These are phyloP conservation scores for Cryptococcus maquisensis DNA, from an alignment of 1,284 basidiomycete genomes.

Conservation along the genomic window DNA sequence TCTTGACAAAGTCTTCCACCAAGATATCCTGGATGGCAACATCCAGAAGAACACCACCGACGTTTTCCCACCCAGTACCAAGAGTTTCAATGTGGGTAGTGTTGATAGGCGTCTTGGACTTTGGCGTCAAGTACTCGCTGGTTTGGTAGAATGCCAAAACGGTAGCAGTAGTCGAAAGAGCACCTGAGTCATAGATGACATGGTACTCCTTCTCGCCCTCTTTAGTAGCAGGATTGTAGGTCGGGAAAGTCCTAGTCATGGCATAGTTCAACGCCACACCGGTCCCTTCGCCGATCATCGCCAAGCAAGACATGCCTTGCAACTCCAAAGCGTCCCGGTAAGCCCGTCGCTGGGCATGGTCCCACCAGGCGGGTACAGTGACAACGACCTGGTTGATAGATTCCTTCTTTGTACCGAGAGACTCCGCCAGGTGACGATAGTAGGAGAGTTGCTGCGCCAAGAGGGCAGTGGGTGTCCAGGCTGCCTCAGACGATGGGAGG, in stretches of 20 bases:
- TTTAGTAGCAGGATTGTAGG: slow-evolving; percentile 33
- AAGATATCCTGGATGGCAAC: slow-evolving; percentile 77
- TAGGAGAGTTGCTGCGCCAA: slow-evolving; percentile 92
- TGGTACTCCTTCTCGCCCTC: slow-evolving; percentile 67
- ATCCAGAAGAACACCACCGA: slow-evolving; percentile 80
- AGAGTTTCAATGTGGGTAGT: slow-evolving; percentile 71
- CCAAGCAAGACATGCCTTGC: slow-evolving; percentile 75
- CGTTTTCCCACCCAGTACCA: slow-evolving; percentile 74
- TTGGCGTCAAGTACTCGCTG: slow-evolving; percentile 45
- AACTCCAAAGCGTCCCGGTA: slow-evolving; percentile 87
- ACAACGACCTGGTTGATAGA: slow-evolving; percentile 74
- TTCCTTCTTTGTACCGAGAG: slow-evolving; percentile 57
- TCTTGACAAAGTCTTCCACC: slow-evolving; percentile 67
- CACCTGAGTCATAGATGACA: slow-evolving; percentile 90
- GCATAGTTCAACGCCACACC: slow-evolving; percentile 93
- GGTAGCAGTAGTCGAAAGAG: slow-evolving; percentile 79
- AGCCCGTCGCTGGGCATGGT: slow-evolving; percentile 80
- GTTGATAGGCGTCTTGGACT: slow-evolving; percentile 51
- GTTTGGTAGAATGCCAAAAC: slow-evolving; percentile 73
- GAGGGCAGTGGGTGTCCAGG: slow-evolving; percentile 81
- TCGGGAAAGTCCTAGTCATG: slow-evolving; percentile 82
- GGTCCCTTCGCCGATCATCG: slow-evolving; percentile 87
- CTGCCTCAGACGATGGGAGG: slow-evolving; percentile 51
- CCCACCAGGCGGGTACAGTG: slow-evolving; percentile 81
- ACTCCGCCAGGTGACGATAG: slow-evolving; percentile 80